These are phyloP conservation scores for Gremmenia infestans DNA, from an alignment of 2,329 filamentous ascomycete genomes.

Conservation along the genomic window DNA sequence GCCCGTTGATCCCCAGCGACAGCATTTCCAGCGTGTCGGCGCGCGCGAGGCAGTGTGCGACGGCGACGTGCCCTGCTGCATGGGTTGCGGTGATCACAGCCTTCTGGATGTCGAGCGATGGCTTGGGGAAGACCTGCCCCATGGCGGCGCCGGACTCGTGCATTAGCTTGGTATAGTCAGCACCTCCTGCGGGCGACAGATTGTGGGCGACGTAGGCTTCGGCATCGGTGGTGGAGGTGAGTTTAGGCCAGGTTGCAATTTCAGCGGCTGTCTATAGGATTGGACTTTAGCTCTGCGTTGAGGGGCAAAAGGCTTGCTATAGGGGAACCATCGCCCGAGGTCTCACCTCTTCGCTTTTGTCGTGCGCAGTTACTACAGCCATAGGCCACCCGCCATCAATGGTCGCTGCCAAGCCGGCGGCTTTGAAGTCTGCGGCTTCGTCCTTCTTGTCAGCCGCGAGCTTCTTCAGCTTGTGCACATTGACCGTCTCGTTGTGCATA, in stretches of 20 bases:
- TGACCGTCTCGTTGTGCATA: constrained; percentile 39
- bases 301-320: too few relatives aligned
- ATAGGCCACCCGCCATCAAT: constrained; percentile 48
- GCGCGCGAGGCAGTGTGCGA: constrained; percentile 28
- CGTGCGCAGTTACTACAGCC: constrained; percentile 17
- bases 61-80: constrained; percentile 21
- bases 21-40: constrained; percentile 29
- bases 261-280: too few relatives aligned
- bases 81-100: constrained; percentile 38
- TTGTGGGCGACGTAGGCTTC: too few relatives aligned
- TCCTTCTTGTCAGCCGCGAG: constrained; percentile 32
- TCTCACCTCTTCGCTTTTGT: constrained; percentile 2
- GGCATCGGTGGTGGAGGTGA: too few relatives aligned
- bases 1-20: constrained; percentile 27
- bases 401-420: constrained; percentile 43
- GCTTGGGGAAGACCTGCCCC: constrained; percentile 22
- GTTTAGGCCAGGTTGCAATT: too few relatives aligned
- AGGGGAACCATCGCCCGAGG: neutral
- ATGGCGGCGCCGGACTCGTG: constrained; percentile 34
- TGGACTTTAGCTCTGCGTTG: too few relatives aligned
- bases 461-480: constrained; percentile 31
- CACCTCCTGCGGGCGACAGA: too few relatives aligned
- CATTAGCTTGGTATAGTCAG: constrained; percentile 47
- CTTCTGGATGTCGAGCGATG: constrained; percentile 40
- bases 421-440: constrained; percentile 45